phyloP scores from a whole-genome alignment of 73 alveolate genomes.

The Tetrahymena elliotti region DNA sequence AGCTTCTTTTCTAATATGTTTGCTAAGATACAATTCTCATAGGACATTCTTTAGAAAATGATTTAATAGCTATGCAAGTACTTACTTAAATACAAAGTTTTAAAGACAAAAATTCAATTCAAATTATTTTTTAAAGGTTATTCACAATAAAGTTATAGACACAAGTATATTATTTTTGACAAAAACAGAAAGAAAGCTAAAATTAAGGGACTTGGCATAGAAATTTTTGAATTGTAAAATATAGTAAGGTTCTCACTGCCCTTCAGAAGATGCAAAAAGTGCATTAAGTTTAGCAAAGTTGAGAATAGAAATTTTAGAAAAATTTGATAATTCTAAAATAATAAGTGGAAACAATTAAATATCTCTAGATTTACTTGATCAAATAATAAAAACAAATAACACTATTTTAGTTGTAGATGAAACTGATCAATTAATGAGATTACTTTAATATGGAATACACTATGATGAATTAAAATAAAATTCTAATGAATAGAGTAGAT shows the following conservation, averaged over 20 bases:
- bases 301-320: slow-evolving; percentile 28
- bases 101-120: not conserved
- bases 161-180: slow-evolving; percentile 43
- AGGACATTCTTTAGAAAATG: slow-evolving; percentile 54
- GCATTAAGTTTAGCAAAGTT: slow-evolving; percentile 34
- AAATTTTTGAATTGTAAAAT: slow-evolving; percentile 30
- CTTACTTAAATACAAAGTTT: not conserved
- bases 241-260: slow-evolving; percentile 42
- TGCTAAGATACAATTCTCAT: slow-evolving; percentile 26
- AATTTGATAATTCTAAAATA: not conserved
- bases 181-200: slow-evolving; percentile 23
- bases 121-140: not conserved
- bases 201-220: slow-evolving; percentile 15
- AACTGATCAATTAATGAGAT: not conserved
- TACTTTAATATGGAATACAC: not conserved
- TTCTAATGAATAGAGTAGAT: not conserved
- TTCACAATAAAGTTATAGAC: slow-evolving; percentile 40
- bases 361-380: not conserved
- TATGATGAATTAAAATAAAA: not conserved
- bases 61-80: slow-evolving; percentile 18
- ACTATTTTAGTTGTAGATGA: not conserved
- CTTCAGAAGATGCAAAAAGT: slow-evolving; percentile 43
- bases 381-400: not conserved
- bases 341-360: not conserved
- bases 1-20: not conserved